Base-by-base conservation (phyloP, 345 rosid species). In the Dimocarpus longan region DNA sequence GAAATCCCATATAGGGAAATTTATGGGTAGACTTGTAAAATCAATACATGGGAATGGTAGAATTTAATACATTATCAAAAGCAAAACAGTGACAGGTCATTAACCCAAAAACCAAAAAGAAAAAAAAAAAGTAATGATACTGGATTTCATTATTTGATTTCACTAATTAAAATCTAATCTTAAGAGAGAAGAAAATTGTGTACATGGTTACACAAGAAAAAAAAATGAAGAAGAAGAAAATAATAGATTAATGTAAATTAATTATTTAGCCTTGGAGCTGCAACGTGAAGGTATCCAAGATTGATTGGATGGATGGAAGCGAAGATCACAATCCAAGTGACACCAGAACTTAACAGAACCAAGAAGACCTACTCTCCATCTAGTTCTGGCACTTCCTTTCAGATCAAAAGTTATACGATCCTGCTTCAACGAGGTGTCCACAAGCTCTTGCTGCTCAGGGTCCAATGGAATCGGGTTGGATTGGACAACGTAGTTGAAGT, bases 351-450 rank as follows among this genome's bases (percentile, higher is more conserved):
- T 78, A 46, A 89, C 80, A 2, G 98, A 91, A 0, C 98, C 98
- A 59, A 97, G 79, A 26, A 64, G 85, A 28, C 95, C 94, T 0
- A 94, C 85, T 67, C 90, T 82, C 98, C 99, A 97, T 63, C 88
- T 82, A n/a, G 93, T 81, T 76, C 77, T 84, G 3, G 91, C 81
- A 10, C 81, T 83, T 26, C 99, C 98, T 82, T 86, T 87, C 70
- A 97, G 77, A 46, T 84, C 87, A 70, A 94, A 94, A n/a, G 43
- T 76, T 42, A 93, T 80, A 12, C 60, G 52, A 82, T 97, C 93
- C 54, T 73, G 70, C 60, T 85, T 90, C 81, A 94, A 6, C n/a
- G 85, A 83, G 18, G 0, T 8, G 77, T 89, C 90, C 37, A 84
- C 84, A 2, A 46, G 44, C 75, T 80, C 79, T 87, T 81, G 85